These are phyloP conservation scores for Toxicodendron radicans DNA, from an alignment of 345 rosid genomes.

Conservation along the genomic window DNA sequence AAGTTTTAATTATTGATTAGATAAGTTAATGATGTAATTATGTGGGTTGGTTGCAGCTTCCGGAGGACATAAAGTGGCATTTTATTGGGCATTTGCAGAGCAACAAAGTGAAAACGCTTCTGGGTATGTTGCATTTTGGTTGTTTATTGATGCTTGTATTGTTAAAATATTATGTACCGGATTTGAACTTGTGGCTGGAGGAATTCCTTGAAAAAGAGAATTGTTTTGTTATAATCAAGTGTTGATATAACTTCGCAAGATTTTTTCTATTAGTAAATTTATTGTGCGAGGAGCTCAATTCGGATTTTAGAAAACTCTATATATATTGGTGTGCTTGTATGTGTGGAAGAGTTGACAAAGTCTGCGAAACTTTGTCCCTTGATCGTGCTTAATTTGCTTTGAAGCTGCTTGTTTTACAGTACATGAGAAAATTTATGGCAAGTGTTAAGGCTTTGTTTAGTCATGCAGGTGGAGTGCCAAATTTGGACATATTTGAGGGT, in stretches of 20 bases:
- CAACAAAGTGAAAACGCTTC: slow-evolving; percentile 80
- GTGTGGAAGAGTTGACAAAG: too few species aligned
- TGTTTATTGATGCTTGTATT: background rate
- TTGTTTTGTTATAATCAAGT: too few species aligned
- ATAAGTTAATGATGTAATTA: background rate
- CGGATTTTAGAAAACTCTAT: too few species aligned
- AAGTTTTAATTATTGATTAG: background rate
- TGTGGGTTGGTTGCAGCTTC: slow-evolving; percentile 55
- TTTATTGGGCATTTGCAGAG: slow-evolving; percentile 87
- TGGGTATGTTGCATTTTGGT: slow-evolving; percentile 41
- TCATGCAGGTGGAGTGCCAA: slow-evolving; percentile 79
- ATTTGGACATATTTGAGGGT: slow-evolving; percentile 69
- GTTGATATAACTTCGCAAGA: too few species aligned
- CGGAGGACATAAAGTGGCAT: slow-evolving; percentile 88
- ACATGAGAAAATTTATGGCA: background rate
- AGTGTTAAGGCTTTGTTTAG: slow-evolving; percentile 8
- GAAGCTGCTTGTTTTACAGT: background rate
- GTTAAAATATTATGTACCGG: background rate
- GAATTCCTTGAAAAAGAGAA: too few species aligned
- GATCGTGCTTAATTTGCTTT: background rate
- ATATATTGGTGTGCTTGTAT: too few species aligned
- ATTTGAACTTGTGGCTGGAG: too few species aligned
- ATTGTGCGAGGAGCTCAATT: too few species aligned
- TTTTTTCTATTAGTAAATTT: too few species aligned
- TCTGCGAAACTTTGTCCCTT: too few species aligned